Conservation (phyloP, 1,139 yeast genomes). For the Candida buenavistaensis region DNA sequence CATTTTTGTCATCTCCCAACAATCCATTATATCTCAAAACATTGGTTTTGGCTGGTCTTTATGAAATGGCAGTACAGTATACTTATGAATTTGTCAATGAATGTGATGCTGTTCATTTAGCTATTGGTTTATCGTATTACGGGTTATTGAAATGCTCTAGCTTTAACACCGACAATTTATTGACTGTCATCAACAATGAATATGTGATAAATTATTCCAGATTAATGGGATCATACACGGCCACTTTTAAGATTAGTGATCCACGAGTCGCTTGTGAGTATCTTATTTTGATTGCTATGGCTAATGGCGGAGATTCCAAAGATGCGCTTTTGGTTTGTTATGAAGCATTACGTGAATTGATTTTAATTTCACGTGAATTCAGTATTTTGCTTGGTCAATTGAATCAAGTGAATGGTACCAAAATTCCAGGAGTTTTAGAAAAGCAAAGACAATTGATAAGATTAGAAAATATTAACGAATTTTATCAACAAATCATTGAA, state of each 20-base stretch:
- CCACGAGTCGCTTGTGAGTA: conserved; percentile 92
- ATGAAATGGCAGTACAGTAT: conserved; percentile 77
- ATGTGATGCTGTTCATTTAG: conserved; percentile 87
- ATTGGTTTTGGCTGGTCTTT: conserved; percentile 73
- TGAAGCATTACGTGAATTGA: conserved; percentile 80
- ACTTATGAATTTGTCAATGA: conserved; percentile 64
- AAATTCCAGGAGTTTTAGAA: conserved; percentile 85
- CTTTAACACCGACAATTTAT: conserved; percentile 31
- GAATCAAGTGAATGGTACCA: conserved; percentile 64
- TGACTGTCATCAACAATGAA: conserved; percentile 32
- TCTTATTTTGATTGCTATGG: conserved; percentile 66
- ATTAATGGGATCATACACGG: conserved; percentile 68
- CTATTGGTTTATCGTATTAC: conserved; percentile 76
- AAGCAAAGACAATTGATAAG: conserved; percentile 68
- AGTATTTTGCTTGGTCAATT: conserved; percentile 78
- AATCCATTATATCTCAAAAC: conserved; percentile 79
- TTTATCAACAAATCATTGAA: conserved; percentile 64
- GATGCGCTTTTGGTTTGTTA: conserved; percentile 63
- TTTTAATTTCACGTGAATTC: conserved; percentile 85
- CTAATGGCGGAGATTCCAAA: conserved; percentile 23
- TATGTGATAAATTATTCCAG: conserved; percentile 57
- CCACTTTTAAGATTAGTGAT: conserved; percentile 80
- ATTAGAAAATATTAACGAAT: conserved; percentile 53
- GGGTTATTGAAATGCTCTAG: conserved; percentile 62
- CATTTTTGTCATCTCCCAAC: conserved; percentile 60